These are phyloP conservation scores for Teunomyces gatunensis DNA, from an alignment of 805 yeast genomes.

Conservation along the genomic window DNA sequence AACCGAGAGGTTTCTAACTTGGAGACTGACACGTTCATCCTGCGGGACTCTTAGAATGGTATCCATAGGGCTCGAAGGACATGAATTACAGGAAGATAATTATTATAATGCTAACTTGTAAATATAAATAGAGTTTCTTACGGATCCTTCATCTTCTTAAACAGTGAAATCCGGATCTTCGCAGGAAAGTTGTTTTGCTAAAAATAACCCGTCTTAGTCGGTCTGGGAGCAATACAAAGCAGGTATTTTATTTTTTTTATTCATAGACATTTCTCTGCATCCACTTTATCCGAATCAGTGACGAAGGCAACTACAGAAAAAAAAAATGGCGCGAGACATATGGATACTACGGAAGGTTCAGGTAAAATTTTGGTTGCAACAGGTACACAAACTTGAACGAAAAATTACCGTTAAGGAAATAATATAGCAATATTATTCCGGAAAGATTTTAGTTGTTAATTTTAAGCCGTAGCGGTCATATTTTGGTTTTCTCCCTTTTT, in stretches of 20 bases:
- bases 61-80: background rate
- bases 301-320: background rate
- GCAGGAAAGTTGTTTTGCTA: background rate
- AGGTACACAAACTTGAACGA: background rate
- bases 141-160: background rate
- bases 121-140: background rate
- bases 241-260: background rate
- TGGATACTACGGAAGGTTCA: background rate
- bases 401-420: background rate
- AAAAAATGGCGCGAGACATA: background rate
- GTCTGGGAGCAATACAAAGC: background rate
- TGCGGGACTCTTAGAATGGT: constrained; percentile 3
- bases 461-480: no score
- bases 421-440: background rate
- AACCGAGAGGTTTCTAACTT: constrained; percentile 13
- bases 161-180: background rate
- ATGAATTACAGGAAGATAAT: background rate
- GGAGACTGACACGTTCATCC: constrained; percentile 8
- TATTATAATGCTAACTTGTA: background rate
- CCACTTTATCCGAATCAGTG: background rate
- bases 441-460: no score
- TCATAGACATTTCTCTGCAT: background rate
- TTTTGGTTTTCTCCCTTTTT: no score
- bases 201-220: background rate
- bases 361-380: background rate